Conservation (phyloP, 345 rosid species). For the Ceriops zippeliana region DNA sequence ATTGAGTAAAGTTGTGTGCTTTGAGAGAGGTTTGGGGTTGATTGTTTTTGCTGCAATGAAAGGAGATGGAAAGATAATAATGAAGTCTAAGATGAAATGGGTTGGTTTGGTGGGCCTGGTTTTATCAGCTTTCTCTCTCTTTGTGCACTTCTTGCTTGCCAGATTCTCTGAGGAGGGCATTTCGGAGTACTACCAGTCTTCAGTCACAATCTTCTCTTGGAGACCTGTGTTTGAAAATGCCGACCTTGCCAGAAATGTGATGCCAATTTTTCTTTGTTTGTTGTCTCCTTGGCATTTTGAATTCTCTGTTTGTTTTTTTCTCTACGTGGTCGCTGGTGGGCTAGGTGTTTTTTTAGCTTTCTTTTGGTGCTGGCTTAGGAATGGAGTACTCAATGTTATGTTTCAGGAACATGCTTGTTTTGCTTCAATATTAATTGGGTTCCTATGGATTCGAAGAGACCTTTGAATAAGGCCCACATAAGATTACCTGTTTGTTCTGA, state of each 20-base stretch:
- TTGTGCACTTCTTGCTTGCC: slow-evolving; percentile 78
- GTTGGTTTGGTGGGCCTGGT: slow-evolving; percentile 72
- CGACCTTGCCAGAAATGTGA: slow-evolving; percentile 49
- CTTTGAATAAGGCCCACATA: slow-evolving; percentile 8
- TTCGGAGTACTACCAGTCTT: slow-evolving; percentile 68
- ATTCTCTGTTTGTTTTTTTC: slow-evolving; percentile 5
- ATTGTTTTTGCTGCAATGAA: slow-evolving; percentile 35
- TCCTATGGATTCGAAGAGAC: slow-evolving; percentile 17
- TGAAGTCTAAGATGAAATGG: slow-evolving; percentile 89
- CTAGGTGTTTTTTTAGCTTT: background rate
- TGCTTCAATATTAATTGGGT: slow-evolving; percentile 2
- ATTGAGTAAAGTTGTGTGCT: background rate
- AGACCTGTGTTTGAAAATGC: slow-evolving; percentile 75
- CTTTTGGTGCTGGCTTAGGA: background rate
- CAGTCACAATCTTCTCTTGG: slow-evolving; percentile 93
- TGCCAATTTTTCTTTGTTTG: background rate
- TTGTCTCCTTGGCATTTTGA: background rate
- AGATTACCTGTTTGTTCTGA: slow-evolving; percentile 4
- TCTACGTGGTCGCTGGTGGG: background rate
- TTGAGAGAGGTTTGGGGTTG: background rate
- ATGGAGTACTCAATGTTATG: background rate
- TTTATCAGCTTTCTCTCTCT: slow-evolving; percentile 66
- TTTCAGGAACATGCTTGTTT: background rate
- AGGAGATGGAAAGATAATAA: slow-evolving; percentile 70
- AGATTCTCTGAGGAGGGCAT: slow-evolving; percentile 67